Conservation (phyloP, 768 basidiomycete species). For the Macrolepiota albuminosa region DNA sequence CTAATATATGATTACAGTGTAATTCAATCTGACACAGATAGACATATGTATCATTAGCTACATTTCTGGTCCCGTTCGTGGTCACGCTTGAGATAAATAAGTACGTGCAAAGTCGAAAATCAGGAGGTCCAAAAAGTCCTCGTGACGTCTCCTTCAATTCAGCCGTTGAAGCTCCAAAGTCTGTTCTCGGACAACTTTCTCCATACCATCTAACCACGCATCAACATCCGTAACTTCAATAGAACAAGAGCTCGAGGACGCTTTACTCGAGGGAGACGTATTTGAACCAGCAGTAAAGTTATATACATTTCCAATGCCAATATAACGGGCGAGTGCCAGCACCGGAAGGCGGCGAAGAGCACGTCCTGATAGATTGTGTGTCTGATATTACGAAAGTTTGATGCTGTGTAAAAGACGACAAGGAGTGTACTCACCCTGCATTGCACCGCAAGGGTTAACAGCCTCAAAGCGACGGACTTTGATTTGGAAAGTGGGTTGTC, state of each 20-base stretch:
- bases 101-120: neutral
- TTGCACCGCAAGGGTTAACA: constrained; percentile 65
- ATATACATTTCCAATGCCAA: constrained; percentile 46
- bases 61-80: neutral
- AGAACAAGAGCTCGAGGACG: neutral
- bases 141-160: constrained; percentile 10
- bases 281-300: constrained; percentile 1
- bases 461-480: constrained; percentile 48
- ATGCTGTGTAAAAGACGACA: neutral
- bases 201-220: constrained; percentile 84
- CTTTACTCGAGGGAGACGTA: neutral
- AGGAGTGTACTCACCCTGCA: constrained; percentile 63
- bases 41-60: neutral
- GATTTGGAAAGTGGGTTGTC: constrained; percentile 41
- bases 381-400: constrained; percentile 28
- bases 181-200: constrained; percentile 62
- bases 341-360: constrained; percentile 92
- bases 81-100: neutral
- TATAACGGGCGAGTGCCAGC: constrained; percentile 81
- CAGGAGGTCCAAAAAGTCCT: neutral
- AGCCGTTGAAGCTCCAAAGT: constrained; percentile 48
- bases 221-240: constrained; percentile 42
- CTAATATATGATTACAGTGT: neutral
- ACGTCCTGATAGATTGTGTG: constrained; percentile 86
- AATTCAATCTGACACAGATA: neutral